Base-by-base conservation (phyloP, 768 basidiomycete species). In the Suillus spraguei region DNA sequence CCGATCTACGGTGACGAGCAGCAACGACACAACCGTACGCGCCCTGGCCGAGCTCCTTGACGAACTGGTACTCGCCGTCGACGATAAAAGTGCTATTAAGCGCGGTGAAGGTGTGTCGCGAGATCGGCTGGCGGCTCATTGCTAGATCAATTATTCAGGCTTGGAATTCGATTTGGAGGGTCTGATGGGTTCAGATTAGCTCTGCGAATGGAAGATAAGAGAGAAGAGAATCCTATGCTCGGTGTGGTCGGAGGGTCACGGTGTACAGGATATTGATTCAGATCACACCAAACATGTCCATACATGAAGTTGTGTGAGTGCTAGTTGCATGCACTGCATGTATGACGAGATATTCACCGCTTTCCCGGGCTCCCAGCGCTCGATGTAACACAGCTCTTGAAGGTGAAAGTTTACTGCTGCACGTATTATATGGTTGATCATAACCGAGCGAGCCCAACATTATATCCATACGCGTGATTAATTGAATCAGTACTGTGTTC, bases 1-100 rank as follows among this genome's bases (percentile, higher is more conserved):
- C 92, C 2, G 92, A 88, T 68, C 87, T 77, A 66, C 87, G 88
- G 77, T 95, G 92, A 68, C 87, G 87, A 0, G 96, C 95, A 33
- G 91, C 85, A 62, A 95, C 90, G 67, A 95, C 94, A 72, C 91
- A 95, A 47, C 95, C 94, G 74, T 97, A 97, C 24, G 95, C 95
- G 68, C 96, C 95, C 76, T 96, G 94, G 36, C 95, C 95, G 60
- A 99, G 91, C 72, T 98, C 96, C 79, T 99, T 99, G 77, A 96
- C 93, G 75, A 92, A 97, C 72, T 91, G 87, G 70, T 96, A 97
- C 76, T 93, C 90, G 16, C 88, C 82, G 71, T 96, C 94, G 74
- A 97, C 92, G 65, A 94, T 78, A 72, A 95, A 96, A 56, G 85
- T 90, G 61, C 92, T 93, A 74, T 92, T 92, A 70, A 96, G 87